Percentiles rank a stretch among this genome's conserved stretches.
These are phyloP conservation scores for Tagetes erecta DNA, from an alignment of 129 eudicot genomes.

Conservation along the genomic window DNA sequence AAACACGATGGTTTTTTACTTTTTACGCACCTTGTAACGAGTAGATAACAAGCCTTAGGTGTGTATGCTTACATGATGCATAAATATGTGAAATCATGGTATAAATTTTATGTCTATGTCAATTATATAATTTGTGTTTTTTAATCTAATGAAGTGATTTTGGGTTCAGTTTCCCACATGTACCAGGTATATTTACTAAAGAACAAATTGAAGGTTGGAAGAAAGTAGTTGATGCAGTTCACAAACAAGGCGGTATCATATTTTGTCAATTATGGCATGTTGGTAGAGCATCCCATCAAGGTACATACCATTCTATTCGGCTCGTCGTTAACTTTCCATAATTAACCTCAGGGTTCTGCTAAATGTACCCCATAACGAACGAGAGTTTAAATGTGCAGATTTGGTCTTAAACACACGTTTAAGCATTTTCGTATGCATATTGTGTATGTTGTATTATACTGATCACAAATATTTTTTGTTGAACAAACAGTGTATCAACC, in stretches of 20 bases:
- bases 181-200: conserved; percentile 70
- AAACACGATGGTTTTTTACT: too few relatives aligned
- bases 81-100: too few relatives aligned
- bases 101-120: too few relatives aligned
- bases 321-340: too few relatives aligned
- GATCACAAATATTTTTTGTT: neutral
- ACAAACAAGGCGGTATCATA: conserved; percentile 65
- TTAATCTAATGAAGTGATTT: neutral
- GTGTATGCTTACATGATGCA: too few relatives aligned
- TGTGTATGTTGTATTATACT: neutral
- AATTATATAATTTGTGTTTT: neutral
- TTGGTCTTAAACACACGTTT: too few relatives aligned
- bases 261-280: conserved; percentile 97
- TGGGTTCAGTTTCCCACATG: conserved; percentile 69
- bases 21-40: too few relatives aligned
- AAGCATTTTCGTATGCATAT: neutral
- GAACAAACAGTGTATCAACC: conserved; percentile 68
- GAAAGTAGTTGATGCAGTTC: conserved; percentile 87
- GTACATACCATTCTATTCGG: conserved; percentile 22
- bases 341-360: too few relatives aligned
- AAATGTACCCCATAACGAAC: too few relatives aligned
- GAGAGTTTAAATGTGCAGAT: too few relatives aligned
- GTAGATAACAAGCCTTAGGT: too few relatives aligned
- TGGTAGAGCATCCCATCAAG: conserved; percentile 94
- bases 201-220: conserved; percentile 87